These are phyloP conservation scores for Fusarium globosum DNA, from an alignment of 2,329 filamentous ascomycete species.

Conservation along the genomic window DNA sequence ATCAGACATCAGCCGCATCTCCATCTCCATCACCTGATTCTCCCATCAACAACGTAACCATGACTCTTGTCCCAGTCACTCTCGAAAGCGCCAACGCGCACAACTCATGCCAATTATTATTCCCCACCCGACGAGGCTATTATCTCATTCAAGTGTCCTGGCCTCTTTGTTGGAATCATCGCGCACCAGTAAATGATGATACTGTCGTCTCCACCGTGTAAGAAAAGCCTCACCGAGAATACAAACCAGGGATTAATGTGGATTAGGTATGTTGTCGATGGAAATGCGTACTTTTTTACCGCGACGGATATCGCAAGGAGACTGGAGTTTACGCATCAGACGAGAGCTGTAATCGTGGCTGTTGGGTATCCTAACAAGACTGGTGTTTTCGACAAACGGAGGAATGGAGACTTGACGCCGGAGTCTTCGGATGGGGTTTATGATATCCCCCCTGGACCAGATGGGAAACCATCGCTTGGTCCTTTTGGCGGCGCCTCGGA, in stretches of 20 bases:
- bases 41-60: background rate
- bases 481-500: conserved; percentile 56
- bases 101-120: conserved; percentile 36
- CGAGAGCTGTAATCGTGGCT: conserved; percentile 46
- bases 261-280: conserved; percentile 49
- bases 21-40: background rate
- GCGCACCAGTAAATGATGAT: conserved; percentile 26
- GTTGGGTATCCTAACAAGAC: conserved; percentile 47
- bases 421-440: conserved; percentile 34
- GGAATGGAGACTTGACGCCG: conserved; percentile 47
- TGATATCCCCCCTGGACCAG: conserved; percentile 26
- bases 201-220: conserved; percentile 42
- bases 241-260: background rate
- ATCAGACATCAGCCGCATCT: background rate
- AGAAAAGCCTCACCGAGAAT: conserved; percentile 13
- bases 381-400: conserved; percentile 44
- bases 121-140: conserved; percentile 35
- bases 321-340: conserved; percentile 40
- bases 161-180: conserved; percentile 44
- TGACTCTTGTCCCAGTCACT: conserved; percentile 7
- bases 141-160: conserved; percentile 46
- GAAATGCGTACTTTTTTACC: conserved; percentile 50
- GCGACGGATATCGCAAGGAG: conserved; percentile 46
- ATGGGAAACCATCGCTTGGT: conserved; percentile 36
- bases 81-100: conserved; percentile 17